Evolutionary conservation across 208 protist species (phyloP).

Genomic region (Crithidia sp.): DNA sequence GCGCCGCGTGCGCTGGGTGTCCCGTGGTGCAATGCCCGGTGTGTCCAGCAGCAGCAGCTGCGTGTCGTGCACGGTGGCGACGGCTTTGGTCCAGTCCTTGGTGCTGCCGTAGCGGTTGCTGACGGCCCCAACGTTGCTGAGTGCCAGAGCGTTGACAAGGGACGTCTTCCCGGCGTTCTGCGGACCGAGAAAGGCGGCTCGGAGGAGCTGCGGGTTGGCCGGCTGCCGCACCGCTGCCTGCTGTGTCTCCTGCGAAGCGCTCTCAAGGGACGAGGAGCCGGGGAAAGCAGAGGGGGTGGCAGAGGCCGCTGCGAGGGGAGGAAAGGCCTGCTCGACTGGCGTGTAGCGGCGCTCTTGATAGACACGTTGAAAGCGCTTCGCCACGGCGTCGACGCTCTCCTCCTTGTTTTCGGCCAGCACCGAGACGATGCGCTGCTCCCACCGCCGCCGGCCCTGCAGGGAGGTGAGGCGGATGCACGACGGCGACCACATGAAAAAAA

Average conservation of each 20-base stretch:
- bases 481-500: conserved; percentile 14
- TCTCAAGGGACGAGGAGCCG: conserved; percentile 4
- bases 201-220: conserved; percentile 50
- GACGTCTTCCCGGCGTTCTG: conserved; percentile 92
- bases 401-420: conserved; percentile 72
- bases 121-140: conserved; percentile 86
- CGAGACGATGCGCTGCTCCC: conserved; percentile 86
- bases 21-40: conserved; percentile 58
- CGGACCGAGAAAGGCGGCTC: conserved; percentile 73
- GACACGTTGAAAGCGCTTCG: conserved; percentile 81
- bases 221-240: conserved; percentile 39
- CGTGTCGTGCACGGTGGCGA: conserved; percentile 86
- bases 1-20: conserved; percentile 54
- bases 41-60: conserved; percentile 91
- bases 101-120: conserved; percentile 83
- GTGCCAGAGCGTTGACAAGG: conserved; percentile 84
- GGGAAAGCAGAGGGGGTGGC: conserved; percentile 22
- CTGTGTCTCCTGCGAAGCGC: background rate
- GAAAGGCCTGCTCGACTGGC: conserved; percentile 85
- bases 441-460: conserved; percentile 78
- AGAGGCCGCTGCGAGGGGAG: conserved; percentile 29
- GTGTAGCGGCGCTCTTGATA: conserved; percentile 87
- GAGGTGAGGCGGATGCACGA: conserved; percentile 28
- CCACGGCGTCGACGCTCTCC: conserved; percentile 57
- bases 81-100: conserved; percentile 78